These are phyloP conservation scores for Stemphylium beticola DNA, from an alignment of 2,329 filamentous ascomycete genomes.

Conservation along the genomic window DNA sequence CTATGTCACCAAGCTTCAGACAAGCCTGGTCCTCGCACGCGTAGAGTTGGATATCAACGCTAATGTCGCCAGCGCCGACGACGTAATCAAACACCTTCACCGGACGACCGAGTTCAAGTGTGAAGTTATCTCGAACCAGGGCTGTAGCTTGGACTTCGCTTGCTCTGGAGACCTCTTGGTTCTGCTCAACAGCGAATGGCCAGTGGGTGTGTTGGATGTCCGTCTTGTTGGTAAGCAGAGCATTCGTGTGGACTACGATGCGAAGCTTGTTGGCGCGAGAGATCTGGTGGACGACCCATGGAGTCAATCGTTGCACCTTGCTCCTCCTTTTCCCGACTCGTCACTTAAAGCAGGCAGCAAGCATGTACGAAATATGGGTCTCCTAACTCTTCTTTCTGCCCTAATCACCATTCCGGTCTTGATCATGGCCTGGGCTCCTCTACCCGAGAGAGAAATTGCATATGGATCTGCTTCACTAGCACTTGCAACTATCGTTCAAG, in stretches of 20 bases:
- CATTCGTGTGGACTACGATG: constrained; percentile 55
- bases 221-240: constrained; percentile 22
- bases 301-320: constrained; percentile 47
- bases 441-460: constrained; percentile 54
- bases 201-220: constrained; percentile 29
- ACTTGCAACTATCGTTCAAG: constrained; percentile 71
- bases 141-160: constrained; percentile 32
- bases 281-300: constrained; percentile 51
- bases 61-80: constrained; percentile 28
- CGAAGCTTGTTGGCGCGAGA: constrained; percentile 57
- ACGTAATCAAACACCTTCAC: constrained; percentile 60
- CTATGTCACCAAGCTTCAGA: constrained; percentile 63
- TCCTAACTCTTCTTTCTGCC: constrained; percentile 43
- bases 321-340: constrained; percentile 54
- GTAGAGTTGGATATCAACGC: constrained; percentile 68
- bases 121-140: constrained; percentile 44
- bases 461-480: constrained; percentile 64
- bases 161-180: constrained; percentile 12
- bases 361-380: constrained; percentile 61
- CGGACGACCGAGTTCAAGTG: constrained; percentile 68
- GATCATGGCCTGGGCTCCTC: constrained; percentile 71
- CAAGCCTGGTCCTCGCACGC: constrained; percentile 68
- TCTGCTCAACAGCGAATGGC: constrained; percentile 28
- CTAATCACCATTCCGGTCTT: constrained; percentile 56
- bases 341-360: constrained; percentile 58